Evolutionary conservation across 2,329 filamentous ascomycete genomes (phyloP).

Genomic region (Talaromyces verruculosus): DNA sequence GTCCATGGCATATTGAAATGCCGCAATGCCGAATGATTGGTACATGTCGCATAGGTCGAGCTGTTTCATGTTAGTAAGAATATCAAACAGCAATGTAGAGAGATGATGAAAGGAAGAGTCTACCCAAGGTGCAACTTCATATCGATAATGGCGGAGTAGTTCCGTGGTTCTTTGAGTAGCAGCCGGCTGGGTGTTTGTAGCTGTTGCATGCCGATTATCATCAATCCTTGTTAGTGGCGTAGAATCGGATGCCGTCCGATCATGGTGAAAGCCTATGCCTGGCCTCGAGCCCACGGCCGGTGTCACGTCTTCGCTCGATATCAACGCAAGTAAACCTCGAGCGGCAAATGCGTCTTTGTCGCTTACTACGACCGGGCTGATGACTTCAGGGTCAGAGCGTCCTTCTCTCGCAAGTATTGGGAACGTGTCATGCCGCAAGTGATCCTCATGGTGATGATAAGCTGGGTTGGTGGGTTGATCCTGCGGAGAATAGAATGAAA

Average conservation of each 20-base stretch:
- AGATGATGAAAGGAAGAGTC: constrained; percentile 20
- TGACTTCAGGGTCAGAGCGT: not conserved
- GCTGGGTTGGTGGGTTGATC: not conserved
- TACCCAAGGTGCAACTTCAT: constrained; percentile 50
- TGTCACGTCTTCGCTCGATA: not conserved
- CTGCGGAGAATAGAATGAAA: not conserved
- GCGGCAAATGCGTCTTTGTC: not conserved
- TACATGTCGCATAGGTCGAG: constrained; percentile 47
- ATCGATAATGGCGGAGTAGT: constrained; percentile 45
- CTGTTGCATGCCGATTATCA: not conserved
- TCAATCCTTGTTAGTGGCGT: not conserved
- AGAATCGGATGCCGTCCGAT: not conserved
- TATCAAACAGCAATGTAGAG: not conserved
- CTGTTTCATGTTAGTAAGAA: constrained; percentile 27
- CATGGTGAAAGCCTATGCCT: not conserved
- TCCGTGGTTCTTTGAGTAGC: not conserved
- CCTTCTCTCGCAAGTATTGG: not conserved
- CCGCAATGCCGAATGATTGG: constrained; percentile 44
- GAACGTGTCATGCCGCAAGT: not conserved
- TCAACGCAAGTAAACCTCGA: not conserved
- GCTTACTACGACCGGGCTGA: not conserved
- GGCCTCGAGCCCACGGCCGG: not conserved
- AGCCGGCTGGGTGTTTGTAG: not conserved
- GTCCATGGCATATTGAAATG: constrained; percentile 30
- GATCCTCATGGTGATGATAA: not conserved